Evolutionary conservation across 139 green algal species (phyloP), one percentile per base, ranked within the genome.

Genomic region (Microglena sp.): DNA sequence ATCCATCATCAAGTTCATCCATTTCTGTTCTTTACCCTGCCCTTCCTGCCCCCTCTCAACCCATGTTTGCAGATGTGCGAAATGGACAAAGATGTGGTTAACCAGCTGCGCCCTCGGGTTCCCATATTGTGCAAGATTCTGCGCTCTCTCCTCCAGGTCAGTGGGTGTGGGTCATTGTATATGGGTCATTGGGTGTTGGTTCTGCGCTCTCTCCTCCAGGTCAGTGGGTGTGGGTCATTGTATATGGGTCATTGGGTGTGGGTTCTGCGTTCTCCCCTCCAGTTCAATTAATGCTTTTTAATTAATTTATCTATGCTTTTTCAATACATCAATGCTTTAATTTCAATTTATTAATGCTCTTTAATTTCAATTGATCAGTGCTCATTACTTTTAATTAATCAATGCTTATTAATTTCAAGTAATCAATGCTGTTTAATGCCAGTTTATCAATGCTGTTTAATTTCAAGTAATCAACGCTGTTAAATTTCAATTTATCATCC

Each of bases 41-140:
- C n/a, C n/a, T n/a, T 53, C 18, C 18, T 53, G 43, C 18, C 43
- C 18, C 18, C 43, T 53, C 43, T 18, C 18, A 53, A 53, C 43
- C 43, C 43, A 18, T 18, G 22, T 8, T 31, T 2, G 1, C 67
- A 80, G 73, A 64, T 76, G 15, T 8, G 57, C 33, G 74, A 80
- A 64, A 31, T 65, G 31, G 61, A 81, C 34, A 5, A 54, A 2
- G 45, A 61, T 11, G 63, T 43, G 31, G 15, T 33, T 18, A 26
- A 67, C 30, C 30, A 54, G 43, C 56, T 63, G 40, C 75, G 71
- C 1, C 64, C 45, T 22, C 64, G 86, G 4, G 84, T 93, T 45
- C 81, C 88, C 4, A 31, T 43, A 33, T 76, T 94, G 50, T 90
- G 84, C 76, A 80, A 81, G 61, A 68, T 92, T 29, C 73, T 92